Base-by-base conservation (phyloP, 2,329 filamentous ascomycete species). In the Achaetomium macrosporum region DNA sequence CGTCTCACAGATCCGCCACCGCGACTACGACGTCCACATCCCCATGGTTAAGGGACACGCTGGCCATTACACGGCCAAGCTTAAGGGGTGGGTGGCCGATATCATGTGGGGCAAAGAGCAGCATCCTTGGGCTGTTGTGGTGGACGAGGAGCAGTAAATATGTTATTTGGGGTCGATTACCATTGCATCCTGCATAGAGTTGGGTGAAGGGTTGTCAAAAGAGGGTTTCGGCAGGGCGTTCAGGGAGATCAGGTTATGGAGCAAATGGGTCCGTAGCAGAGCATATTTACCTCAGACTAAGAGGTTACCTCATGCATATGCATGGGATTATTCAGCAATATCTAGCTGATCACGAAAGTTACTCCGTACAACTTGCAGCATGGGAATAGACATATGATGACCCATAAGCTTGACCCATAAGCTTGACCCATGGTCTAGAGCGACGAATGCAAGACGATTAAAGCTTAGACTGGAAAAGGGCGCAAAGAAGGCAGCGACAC, bases 31-130 rank as follows among this genome's bases (percentile, higher is more conserved):
- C 57, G 74, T 88, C 56, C 65, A 76, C 58, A 78, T 89, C 53
- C 77, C 82, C 47, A 81, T 85, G 73, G 78, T 76, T 47, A 69
- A 76, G 50, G 76, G 75, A 42, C 68, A 74, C 45, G 74, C 71
- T 46, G 83, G 79, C 43, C 67, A 74, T 40, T 76, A 83, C 63
- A 83, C 83, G n/a, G 64, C 69, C 61, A 73, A 75, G 68, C 71
- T 90, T 67, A 90, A 88, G 76, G 70, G 70, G 36, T 85, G 79
- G 79, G 72, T 90, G 58, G 74, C 76, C 58, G 82, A 85, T 59
- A 88, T 90, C 70, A 89, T 88, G 83, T 90, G 85, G 67, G 86
- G 86, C 55, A 77, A 77, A 53, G 80, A 78, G 64, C 65, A 83
- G 53, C 85, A 90, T 66, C 72, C 79, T 44, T 90, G 87, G 85